These are phyloP conservation scores for Chamaenerion angustifolium DNA, from an alignment of 345 rosid species.

Conservation along the genomic window DNA sequence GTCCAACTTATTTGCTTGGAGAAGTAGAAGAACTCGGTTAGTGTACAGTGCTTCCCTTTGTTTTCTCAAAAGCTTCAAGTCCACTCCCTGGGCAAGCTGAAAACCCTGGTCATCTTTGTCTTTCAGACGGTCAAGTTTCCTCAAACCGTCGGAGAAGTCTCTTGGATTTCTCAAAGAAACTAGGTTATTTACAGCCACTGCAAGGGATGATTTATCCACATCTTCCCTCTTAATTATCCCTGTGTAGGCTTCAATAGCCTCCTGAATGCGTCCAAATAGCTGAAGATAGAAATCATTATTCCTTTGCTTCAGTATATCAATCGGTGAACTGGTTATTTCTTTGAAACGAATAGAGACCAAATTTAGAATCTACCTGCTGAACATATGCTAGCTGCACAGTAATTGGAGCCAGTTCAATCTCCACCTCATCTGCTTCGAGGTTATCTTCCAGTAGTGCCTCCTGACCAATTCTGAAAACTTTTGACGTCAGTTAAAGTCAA, in stretches of 20 bases:
- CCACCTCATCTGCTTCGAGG: conserved; percentile 67
- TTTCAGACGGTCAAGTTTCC: conserved; percentile 74
- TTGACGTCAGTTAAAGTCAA: background rate
- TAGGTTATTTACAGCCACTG: conserved; percentile 80
- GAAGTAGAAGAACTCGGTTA: conserved; percentile 72
- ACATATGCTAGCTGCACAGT: conserved; percentile 80
- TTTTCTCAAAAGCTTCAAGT: conserved; percentile 60
- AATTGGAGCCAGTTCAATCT: conserved; percentile 80
- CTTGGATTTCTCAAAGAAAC: conserved; percentile 65
- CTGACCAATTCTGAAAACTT: conserved; percentile 67
- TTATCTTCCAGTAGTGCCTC: conserved; percentile 68
- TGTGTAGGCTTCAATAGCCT: conserved; percentile 45
- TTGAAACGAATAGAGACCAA: background rate
- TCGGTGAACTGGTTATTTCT: too few species aligned
- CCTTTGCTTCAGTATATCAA: too few species aligned
- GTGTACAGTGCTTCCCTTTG: conserved; percentile 71
- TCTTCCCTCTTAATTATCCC: conserved; percentile 52
- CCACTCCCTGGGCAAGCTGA: conserved; percentile 56
- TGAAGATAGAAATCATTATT: conserved; percentile 19
- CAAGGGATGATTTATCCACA: conserved; percentile 74
- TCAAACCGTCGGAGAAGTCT: conserved; percentile 68
- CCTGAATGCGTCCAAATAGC: conserved; percentile 57
- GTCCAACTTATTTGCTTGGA: conserved; percentile 90
- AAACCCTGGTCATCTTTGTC: conserved; percentile 40
- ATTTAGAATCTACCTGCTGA: conserved; percentile 42